Conservation (phyloP, 495 filamentous ascomycete genomes). For the Saxophila tyrrhenica region DNA sequence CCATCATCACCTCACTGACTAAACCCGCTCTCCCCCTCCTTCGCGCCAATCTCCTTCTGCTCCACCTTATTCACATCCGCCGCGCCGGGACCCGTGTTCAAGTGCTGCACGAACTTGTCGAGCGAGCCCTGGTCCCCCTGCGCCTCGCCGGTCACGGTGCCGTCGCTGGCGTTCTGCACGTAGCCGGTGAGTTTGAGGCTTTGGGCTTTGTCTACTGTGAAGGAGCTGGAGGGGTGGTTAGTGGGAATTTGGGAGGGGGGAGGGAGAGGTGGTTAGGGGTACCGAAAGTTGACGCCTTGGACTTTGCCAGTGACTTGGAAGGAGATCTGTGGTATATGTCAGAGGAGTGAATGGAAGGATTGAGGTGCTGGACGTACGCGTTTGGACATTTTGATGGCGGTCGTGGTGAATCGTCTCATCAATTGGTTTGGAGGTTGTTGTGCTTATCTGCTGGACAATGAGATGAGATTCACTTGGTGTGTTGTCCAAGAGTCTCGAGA, state of each 20-base stretch:
- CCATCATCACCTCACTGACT: slow-evolving; percentile 10
- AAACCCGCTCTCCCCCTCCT: slow-evolving; percentile 56
- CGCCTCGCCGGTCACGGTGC: slow-evolving; percentile 79
- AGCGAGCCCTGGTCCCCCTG: slow-evolving; percentile 59
- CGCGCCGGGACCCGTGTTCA: slow-evolving; percentile 58
- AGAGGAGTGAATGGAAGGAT: background rate
- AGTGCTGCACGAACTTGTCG: slow-evolving; percentile 58
- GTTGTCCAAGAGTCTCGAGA: background rate
- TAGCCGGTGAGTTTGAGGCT: slow-evolving; percentile 61
- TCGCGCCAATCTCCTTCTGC: slow-evolving; percentile 47
- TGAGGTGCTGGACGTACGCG: slow-evolving; percentile 6
- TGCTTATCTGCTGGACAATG: background rate
- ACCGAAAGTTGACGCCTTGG: slow-evolving; percentile 60
- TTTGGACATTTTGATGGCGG: slow-evolving; percentile 18
- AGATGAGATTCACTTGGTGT: background rate
- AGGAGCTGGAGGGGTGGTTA: slow-evolving; percentile 41
- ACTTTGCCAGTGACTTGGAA: slow-evolving; percentile 30
- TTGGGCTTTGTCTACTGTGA: slow-evolving; percentile 56
- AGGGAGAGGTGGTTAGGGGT: slow-evolving; percentile 21
- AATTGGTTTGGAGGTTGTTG: background rate
- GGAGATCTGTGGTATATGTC: slow-evolving; percentile 20
- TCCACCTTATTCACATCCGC: slow-evolving; percentile 64
- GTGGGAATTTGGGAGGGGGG: background rate
- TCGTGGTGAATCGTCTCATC: slow-evolving; percentile 17
- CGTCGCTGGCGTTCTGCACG: slow-evolving; percentile 64